These are phyloP conservation scores for Ogataea hybrid DNA, from an alignment of 1,139 yeast genomes.

Conservation along the genomic window DNA sequence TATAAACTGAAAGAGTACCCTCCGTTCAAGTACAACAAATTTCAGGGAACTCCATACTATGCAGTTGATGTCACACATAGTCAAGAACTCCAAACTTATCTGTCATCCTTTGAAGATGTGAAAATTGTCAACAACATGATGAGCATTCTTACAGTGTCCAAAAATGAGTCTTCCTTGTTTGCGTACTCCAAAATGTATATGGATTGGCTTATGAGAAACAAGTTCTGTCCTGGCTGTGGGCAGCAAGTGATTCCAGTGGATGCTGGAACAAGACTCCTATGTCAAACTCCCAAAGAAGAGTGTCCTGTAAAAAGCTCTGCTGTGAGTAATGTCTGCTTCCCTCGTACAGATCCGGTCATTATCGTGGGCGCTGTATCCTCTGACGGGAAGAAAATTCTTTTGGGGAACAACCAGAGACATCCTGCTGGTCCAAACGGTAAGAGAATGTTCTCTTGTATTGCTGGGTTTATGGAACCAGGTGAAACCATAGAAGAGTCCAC, in stretches of 20 bases:
- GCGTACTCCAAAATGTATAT: slow-evolving; percentile 83
- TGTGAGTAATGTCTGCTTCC: slow-evolving; percentile 69
- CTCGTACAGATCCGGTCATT: slow-evolving; percentile 86
- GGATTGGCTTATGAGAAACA: slow-evolving; percentile 79
- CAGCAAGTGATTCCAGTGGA: slow-evolving; percentile 62
- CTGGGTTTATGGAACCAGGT: slow-evolving; percentile 95
- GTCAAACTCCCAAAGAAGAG: slow-evolving; percentile 33
- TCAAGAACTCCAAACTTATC: slow-evolving; percentile 12
- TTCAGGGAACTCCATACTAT: slow-evolving; percentile 72
- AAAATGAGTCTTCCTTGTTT: slow-evolving; percentile 60
- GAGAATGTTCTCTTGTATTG: slow-evolving; percentile 76
- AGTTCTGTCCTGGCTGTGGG: slow-evolving; percentile 91
- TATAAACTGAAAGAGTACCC: slow-evolving; percentile 6
- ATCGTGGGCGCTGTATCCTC: slow-evolving; percentile 74
- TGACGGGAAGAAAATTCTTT: slow-evolving; percentile 59
- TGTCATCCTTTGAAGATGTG: slow-evolving; percentile 7
- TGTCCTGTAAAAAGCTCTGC: slow-evolving; percentile 57
- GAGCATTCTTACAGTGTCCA: slow-evolving; percentile 35
- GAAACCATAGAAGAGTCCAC: slow-evolving; percentile 91
- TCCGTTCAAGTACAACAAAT: slow-evolving; percentile 39
- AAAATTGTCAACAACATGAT: slow-evolving; percentile 17
- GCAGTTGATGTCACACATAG: slow-evolving; percentile 62
- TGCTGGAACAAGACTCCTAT: slow-evolving; percentile 78
- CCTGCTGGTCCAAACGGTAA: slow-evolving; percentile 33
- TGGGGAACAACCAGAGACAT: slow-evolving; percentile 58